Conservation (phyloP, 805 yeast species). For the Saccharomycopsis olivae region DNA sequence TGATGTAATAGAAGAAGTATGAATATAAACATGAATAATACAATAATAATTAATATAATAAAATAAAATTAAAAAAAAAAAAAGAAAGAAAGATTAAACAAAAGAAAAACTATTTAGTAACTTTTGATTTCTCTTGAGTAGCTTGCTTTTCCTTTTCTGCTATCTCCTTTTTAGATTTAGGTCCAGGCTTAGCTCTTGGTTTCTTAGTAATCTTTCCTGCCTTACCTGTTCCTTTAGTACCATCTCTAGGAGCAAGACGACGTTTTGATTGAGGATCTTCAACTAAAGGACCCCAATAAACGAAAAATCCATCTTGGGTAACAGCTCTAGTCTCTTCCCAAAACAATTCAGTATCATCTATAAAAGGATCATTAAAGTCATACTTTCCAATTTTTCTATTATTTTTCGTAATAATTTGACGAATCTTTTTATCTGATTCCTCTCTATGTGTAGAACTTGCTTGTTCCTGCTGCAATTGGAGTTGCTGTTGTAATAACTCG, state of each 20-base stretch:
- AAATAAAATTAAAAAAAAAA: no score
- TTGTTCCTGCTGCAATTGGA: slow-evolving; percentile 19
- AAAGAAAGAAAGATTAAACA: no score
- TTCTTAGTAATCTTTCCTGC: slow-evolving; percentile 13
- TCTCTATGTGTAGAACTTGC: slow-evolving; percentile 18
- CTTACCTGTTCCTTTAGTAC: slow-evolving; percentile 2
- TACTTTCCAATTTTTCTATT: slow-evolving; percentile 82
- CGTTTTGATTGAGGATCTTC: slow-evolving; percentile 34
- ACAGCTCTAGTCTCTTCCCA: slow-evolving; percentile 93
- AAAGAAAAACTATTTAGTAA: no score
- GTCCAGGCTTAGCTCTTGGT: slow-evolving; percentile 17
- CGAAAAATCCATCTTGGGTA: slow-evolving; percentile 92
- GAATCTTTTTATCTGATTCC: slow-evolving; percentile 34
- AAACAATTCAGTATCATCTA: slow-evolving; percentile 84
- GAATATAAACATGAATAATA: no score
- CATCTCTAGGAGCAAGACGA: not conserved
- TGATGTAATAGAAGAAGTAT: slow-evolving; percentile 3
- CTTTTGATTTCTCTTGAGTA: no score
- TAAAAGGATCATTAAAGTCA: slow-evolving; percentile 89
- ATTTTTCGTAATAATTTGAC: slow-evolving; percentile 28
- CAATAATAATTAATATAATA: no score
- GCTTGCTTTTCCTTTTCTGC: slow-evolving; percentile 12
- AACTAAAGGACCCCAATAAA: slow-evolving; percentile 83
- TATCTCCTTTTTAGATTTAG: slow-evolving; percentile 16
- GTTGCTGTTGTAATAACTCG: slow-evolving; percentile 23